Evolutionary conservation across 2,329 filamentous ascomycete genomes (phyloP), one percentile per base, ranked within the genome.

Genomic region (Madurella mycetomatis): DNA sequence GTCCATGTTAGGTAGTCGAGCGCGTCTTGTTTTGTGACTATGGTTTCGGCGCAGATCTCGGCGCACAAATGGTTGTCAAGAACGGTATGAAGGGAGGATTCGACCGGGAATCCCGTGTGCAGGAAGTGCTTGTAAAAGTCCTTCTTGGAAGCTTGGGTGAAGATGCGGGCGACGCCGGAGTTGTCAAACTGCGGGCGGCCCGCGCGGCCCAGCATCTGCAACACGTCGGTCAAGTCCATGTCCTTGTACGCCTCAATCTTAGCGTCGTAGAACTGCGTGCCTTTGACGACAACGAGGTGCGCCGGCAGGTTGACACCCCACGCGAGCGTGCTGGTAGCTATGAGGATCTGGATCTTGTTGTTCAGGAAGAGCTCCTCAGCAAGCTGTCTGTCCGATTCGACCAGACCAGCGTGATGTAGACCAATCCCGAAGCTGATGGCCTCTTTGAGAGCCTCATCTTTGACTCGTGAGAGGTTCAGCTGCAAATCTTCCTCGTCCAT

Each of bases 81-180:
- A 1, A 97, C 94, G 17, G 95, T 96, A 72, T 99, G 94, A 40
- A 99, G 78, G 0, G 92, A 95, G 0, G 92, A 96, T 70, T 99
- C 94, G 11, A 99, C 94, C 0, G 94, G 95, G 69, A 99, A 99
- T 1, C 94, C 95, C 0, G 92, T 97, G 67, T 99, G 94, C 51
- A 99, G 73, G 74, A 99, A 99, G 73, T 99, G 94, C 76, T 99
- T 99, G 75, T 99, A 99, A 71, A 99, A 99, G 56, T 95, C 90
- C 73, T 99, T 99, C 78, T 97, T 99, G 2, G 92, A 78, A 65
- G 97, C 92, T 66, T 99, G 92, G 0, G 94, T 99, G 67, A 99
- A 96, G 67, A 99, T 99, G 31, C 92, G 86, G 9, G 94, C 95
- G 54, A 99, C 95, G 61, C 95, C 94, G 0, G 92, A 95, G 51